These are phyloP conservation scores for Trametes polyzona DNA, from an alignment of 1,284 basidiomycete genomes.

Conservation along the genomic window DNA sequence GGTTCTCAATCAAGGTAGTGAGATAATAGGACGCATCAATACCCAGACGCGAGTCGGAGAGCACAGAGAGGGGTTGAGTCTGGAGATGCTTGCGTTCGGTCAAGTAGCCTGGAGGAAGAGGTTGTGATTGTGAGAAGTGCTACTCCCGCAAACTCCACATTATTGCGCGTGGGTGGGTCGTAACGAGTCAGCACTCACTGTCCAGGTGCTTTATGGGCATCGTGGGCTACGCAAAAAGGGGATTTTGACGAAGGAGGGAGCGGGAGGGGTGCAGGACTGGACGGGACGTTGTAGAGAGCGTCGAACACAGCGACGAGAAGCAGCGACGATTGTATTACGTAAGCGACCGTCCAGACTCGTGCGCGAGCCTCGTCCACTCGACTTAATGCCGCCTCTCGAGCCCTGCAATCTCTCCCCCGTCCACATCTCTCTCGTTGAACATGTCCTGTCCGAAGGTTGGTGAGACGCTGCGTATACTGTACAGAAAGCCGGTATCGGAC, in stretches of 20 bases:
- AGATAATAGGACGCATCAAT: slow-evolving; percentile 97
- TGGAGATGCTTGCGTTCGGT: slow-evolving; percentile 87
- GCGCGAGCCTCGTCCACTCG: not conserved
- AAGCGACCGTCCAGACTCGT: slow-evolving; percentile 9
- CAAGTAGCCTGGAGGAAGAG: slow-evolving; percentile 70
- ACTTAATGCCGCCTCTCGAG: not conserved
- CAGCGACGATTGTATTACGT: slow-evolving; percentile 22
- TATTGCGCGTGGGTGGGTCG: not conserved
- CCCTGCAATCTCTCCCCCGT: not conserved
- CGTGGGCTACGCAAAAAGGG: slow-evolving; percentile 9
- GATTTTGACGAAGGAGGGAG: slow-evolving; percentile 15
- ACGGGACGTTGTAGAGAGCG: slow-evolving; percentile 7
- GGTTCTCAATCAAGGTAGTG: slow-evolving; percentile 75
- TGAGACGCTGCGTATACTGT: not conserved
- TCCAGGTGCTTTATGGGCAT: slow-evolving; percentile 63
- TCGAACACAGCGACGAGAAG: slow-evolving; percentile 22
- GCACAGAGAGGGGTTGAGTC: slow-evolving; percentile 79
- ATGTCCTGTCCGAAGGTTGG: not conserved
- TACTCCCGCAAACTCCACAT: slow-evolving; percentile 9
- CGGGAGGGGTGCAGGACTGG: not conserved
- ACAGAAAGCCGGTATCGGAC: not conserved
- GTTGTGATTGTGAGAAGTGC: slow-evolving; percentile 13
- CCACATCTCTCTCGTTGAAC: not conserved
- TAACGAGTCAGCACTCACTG: slow-evolving; percentile 42
- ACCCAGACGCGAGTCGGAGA: slow-evolving; percentile 93